These are phyloP conservation scores for Ormosia semicastrata DNA, from an alignment of 306 rosid species.

Conservation along the genomic window DNA sequence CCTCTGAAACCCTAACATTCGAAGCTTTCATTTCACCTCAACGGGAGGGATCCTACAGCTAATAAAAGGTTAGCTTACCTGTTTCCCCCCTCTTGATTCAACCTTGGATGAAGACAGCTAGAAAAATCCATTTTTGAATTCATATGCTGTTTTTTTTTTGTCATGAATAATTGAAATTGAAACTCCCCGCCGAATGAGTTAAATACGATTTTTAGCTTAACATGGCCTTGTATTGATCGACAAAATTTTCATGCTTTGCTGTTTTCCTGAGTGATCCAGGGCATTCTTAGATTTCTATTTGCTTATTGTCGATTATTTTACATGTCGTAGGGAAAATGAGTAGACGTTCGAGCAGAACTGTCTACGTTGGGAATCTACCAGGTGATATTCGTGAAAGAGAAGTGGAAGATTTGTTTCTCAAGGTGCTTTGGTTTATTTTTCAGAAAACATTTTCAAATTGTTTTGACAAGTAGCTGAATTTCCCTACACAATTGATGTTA, in stretches of 20 bases:
- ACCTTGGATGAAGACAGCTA: too few relatives aligned
- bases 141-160: neutral
- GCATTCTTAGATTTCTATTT: neutral
- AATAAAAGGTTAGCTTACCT: constrained; percentile 31
- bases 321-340: constrained; percentile 57
- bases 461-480: neutral
- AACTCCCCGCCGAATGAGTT: neutral
- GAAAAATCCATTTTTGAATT: too few relatives aligned
- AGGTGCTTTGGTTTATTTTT: constrained; percentile 46
- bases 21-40: constrained; percentile 9
- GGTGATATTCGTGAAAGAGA: constrained; percentile 99
- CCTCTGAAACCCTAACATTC: constrained; percentile 34
- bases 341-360: constrained; percentile 82
- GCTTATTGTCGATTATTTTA: neutral
- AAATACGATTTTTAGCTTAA: neutral
- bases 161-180: neutral
- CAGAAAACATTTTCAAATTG: neutral
- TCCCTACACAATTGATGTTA: neutral
- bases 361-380: constrained; percentile 96
- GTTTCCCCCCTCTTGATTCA: neutral
- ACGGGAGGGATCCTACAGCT: constrained; percentile 26
- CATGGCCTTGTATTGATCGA: neutral
- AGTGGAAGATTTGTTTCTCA: constrained; percentile 89
- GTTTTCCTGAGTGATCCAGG: neutral
- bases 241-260: neutral